Base-by-base conservation (phyloP, 108 stramenopile genomes). In the Fistulifera pelliculosa region DNA sequence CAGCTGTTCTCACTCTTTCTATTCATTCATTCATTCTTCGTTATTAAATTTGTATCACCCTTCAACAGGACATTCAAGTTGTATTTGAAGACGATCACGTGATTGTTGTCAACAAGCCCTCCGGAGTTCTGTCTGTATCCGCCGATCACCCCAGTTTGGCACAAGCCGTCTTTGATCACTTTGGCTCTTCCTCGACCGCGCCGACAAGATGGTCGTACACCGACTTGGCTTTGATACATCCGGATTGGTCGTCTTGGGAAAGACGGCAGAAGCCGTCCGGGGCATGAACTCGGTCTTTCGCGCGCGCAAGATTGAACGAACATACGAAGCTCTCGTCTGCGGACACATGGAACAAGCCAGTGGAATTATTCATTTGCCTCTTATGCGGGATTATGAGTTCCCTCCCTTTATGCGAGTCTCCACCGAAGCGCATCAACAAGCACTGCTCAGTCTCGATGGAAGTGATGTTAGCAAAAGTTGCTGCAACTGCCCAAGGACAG, bases 181-280 rank as follows among this genome's bases (percentile, higher is more conserved):
- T 47, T 56, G 78, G 77, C 6, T 74, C 57, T 22, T 75, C 81
- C 62, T 79, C 13, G 74, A 74, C 18, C 64, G 69, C 27, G 76
- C 71, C 47, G 81, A 91, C 66, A 81, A 75, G 64, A 91, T 91
- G 89, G 82, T 91, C 17, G 81, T 85, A 10, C 89, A 91, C 62
- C 65, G 89, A 59, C 58, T 91, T 64, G 85, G 80, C 10, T 83
- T 91, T 80, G 85, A 91, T 52, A 85, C 81, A 26, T 81, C 80
- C n/a, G 89, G 89, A 1, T 69, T 91, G 47, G 70, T 90, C 35
- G 79, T 86, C 5, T 77, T 87, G 54, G 83, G 79, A 19, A 80
- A 66, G 49, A 83, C 68, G 35, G 75, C 56, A 60, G 77, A 67
- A 27, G 76, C 85, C 21, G 66, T 87, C 1, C 70, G 84, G 10